Percentiles rank a stretch among this genome's conserved stretches.
Evolutionary conservation across 75 land plant genomes (phyloP).

Genomic region (Selaginella tamariscina): DNA sequence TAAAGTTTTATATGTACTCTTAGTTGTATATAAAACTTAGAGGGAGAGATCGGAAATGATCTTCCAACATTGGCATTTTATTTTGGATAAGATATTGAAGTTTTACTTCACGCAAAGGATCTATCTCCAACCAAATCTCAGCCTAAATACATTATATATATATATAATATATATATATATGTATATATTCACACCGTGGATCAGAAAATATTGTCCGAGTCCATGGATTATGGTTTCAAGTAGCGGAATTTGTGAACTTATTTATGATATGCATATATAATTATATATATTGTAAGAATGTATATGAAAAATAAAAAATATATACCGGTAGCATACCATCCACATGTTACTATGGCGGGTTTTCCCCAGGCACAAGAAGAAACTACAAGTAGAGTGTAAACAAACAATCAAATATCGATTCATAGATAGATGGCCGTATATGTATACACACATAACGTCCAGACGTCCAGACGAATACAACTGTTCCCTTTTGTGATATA

Average conservation of each 20-base stretch:
- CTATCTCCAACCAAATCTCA: not conserved
- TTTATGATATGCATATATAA: not conserved
- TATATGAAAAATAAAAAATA: too few species aligned
- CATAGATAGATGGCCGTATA: not conserved
- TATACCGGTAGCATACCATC: not conserved
- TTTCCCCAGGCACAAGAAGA: not conserved
- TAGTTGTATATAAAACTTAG: too few species aligned
- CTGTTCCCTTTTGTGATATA: not conserved
- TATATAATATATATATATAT: too few species aligned
- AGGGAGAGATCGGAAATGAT: not conserved
- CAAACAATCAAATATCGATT: not conserved
- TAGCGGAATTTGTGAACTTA: not conserved
- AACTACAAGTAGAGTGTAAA: too few species aligned
- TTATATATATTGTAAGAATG: too few species aligned
- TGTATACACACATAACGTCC: too few species aligned
- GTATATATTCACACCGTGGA: too few species aligned
- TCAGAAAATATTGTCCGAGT: not conserved
- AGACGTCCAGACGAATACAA: not conserved
- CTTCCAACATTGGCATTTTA: not conserved
- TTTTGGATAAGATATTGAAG: not conserved
- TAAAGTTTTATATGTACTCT: too few species aligned
- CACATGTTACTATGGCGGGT: not conserved
- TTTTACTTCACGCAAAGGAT: not conserved
- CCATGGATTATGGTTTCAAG: not conserved
- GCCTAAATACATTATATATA: too few species aligned